A percentile compares a stretch with the other conserved stretches of the same genome.
phyloP scores from a whole-genome alignment of 306 rosid species.

The Citrullus amarus region DNA sequence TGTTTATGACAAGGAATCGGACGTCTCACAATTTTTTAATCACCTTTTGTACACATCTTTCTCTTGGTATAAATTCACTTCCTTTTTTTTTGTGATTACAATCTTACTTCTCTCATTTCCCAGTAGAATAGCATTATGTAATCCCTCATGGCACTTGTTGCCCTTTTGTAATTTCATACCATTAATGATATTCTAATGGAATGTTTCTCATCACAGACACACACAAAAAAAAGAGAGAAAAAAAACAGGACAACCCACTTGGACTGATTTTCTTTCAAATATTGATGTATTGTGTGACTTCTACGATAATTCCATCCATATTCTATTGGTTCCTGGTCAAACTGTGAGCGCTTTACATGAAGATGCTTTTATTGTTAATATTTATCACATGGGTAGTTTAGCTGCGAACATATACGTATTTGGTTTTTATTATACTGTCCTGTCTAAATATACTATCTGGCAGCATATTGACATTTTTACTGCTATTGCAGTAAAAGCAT shows the following conservation, averaged over 20 bases:
- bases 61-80: too few relatives aligned
- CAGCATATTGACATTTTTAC: not conserved
- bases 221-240: too few relatives aligned
- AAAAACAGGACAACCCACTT: not conserved
- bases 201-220: too few relatives aligned
- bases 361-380: not conserved
- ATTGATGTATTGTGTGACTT: not conserved
- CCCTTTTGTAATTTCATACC: too few relatives aligned
- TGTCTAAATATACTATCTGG: not conserved
- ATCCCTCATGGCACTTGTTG: too few relatives aligned
- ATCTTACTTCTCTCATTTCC: too few relatives aligned
- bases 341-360: not conserved
- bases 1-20: too few relatives aligned
- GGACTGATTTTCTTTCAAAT: not conserved
- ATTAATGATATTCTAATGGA: too few relatives aligned
- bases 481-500: constrained; percentile 60
- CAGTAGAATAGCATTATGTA: too few relatives aligned
- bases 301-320: not conserved
- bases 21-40: too few relatives aligned
- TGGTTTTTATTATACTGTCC: not conserved
- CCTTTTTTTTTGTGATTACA: too few relatives aligned
- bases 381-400: not conserved
- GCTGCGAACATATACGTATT: not conserved
- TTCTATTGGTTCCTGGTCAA: not conserved
- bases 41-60: too few relatives aligned